These are phyloP conservation scores for Skeletonema tropicum DNA, from an alignment of 108 stramenopile species.

Conservation along the genomic window DNA sequence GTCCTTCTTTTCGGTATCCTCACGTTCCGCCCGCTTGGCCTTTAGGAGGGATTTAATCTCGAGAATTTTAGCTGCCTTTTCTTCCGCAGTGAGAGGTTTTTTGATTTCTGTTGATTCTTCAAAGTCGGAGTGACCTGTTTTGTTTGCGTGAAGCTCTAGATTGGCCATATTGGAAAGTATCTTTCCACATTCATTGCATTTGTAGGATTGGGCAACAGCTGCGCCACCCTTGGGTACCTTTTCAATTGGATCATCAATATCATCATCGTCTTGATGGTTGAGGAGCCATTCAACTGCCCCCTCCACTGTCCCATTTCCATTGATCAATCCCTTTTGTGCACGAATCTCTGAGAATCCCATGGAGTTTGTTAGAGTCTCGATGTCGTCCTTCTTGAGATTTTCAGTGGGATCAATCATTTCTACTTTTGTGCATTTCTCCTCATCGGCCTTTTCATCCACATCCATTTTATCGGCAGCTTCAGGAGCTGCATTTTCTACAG, in stretches of 20 bases:
- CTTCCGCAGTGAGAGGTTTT: conserved; percentile 86
- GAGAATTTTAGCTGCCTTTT: conserved; percentile 88
- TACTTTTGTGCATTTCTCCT: conserved; percentile 19
- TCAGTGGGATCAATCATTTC: conserved; percentile 57
- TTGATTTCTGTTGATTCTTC: conserved; percentile 82
- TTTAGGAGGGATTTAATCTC: conserved; percentile 89
- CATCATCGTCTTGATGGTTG: conserved; percentile 91
- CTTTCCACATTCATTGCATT: conserved; percentile 89
- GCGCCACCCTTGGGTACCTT: conserved; percentile 35
- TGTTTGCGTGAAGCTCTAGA: conserved; percentile 90
- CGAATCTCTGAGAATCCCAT: conserved; percentile 91
- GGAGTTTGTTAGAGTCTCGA: conserved; percentile 72
- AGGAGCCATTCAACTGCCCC: conserved; percentile 95
- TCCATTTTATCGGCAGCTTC: neutral
- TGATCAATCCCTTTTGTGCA: conserved; percentile 89
- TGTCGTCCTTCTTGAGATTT: conserved; percentile 50
- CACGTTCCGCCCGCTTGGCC: conserved; percentile 82
- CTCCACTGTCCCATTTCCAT: conserved; percentile 79
- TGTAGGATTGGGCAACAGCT: conserved; percentile 74
- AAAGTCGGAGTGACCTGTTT: conserved; percentile 91
- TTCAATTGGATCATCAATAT: conserved; percentile 93
- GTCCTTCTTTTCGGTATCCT: conserved; percentile 87
- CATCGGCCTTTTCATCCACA: conserved; percentile 22
- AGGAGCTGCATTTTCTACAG: neutral
- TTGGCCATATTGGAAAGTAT: conserved; percentile 84